Evolutionary conservation across 352 stramenopile genomes (phyloP).

Genomic region (Globisporangium acanthophoron): DNA sequence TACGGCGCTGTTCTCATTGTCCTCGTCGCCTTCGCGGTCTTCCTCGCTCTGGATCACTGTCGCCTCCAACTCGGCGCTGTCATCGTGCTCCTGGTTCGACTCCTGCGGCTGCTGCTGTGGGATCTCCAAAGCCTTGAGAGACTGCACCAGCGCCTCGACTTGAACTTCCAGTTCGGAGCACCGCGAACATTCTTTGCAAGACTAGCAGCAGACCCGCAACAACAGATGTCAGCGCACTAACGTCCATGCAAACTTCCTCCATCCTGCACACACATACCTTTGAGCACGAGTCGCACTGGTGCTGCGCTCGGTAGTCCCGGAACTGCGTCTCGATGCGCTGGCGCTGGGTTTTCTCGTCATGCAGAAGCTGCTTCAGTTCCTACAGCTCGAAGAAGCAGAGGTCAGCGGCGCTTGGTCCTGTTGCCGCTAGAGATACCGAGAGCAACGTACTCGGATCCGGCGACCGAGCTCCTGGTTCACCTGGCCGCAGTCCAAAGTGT

Average conservation of each 20-base stretch:
- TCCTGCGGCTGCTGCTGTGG: background rate
- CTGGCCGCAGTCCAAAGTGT: conserved; percentile 14
- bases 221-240: conserved; percentile 3
- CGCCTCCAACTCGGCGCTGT: conserved; percentile 5
- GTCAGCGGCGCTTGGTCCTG: background rate
- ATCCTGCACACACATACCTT: conserved; percentile 1
- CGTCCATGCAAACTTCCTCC: conserved; percentile 1
- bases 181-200: conserved; percentile 11
- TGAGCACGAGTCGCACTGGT: conserved; percentile 7
- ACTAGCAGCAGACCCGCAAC: background rate
- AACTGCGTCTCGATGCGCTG: conserved; percentile 32
- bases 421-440: background rate
- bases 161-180: conserved; percentile 17
- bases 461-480: conserved; percentile 74
- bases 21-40: background rate
- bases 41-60: conserved; percentile 7
- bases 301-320: conserved; percentile 19
- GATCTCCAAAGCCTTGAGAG: background rate
- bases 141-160: conserved; percentile 5
- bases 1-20: background rate
- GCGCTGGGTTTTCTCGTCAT: conserved; percentile 27
- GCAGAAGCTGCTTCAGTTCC: conserved; percentile 44
- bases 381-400: conserved; percentile 7
- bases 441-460: conserved; percentile 40
- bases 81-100: conserved; percentile 9